Conservation (phyloP, 108 stramenopile genomes). For the Nitzschia palea region DNA sequence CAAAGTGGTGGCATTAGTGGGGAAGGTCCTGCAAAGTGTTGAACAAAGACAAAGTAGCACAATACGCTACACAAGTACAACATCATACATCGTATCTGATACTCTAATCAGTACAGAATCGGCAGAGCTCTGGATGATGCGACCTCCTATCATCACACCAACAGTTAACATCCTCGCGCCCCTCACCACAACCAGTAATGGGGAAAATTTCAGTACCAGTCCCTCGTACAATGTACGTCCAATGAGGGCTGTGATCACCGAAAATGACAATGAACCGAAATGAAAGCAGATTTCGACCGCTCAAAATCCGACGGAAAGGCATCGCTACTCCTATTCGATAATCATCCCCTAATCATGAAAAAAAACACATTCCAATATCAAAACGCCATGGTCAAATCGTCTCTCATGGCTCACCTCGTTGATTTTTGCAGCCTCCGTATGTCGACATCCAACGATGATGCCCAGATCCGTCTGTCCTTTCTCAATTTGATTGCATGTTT, state of each 20-base stretch:
- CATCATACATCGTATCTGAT: no score
- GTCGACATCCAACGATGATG: neutral
- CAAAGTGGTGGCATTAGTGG: neutral
- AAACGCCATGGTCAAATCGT: conserved; percentile 1
- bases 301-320: neutral
- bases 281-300: neutral
- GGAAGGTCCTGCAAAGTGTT: neutral
- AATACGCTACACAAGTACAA: neutral
- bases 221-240: conserved; percentile 1
- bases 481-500: neutral
- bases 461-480: conserved; percentile 4
- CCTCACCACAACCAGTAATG: neutral
- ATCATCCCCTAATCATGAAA: neutral
- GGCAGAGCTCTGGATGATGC: no score
- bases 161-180: no score
- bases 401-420: conserved; percentile 15
- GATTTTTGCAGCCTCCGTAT: conserved; percentile 9
- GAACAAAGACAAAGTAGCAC: neutral
- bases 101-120: no score
- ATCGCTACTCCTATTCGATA: neutral
- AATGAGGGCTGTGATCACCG: neutral
- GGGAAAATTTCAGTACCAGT: no score
- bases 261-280: neutral
- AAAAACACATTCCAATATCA: neutral
- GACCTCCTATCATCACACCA: no score